Evolutionary conservation across 2,329 filamentous ascomycete genomes (phyloP), one percentile per base, ranked within the genome.

Genomic region (Colletotrichum sojae): DNA sequence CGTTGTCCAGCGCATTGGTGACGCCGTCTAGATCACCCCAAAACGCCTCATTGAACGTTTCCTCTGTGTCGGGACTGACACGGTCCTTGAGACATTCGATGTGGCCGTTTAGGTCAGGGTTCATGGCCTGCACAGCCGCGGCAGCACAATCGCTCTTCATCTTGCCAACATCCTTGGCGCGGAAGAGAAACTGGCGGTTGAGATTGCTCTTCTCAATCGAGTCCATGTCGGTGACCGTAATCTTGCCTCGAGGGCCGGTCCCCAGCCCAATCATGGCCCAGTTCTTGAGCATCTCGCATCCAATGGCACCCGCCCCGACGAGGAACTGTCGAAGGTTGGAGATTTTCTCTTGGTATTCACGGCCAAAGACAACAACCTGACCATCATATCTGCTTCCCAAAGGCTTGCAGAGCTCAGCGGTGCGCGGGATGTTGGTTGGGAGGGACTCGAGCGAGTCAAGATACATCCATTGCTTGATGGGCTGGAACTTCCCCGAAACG

Each of bases 251-350:
- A 3, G 94, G 93, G 4, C 96, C 96, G 53, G 93, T 93, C 52
- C 92, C 95, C 36, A 99, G 86, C 73, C 96, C 96, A 79, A 98
- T 97, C 95, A 99, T 97, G 43, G 97, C 95, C 95, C 96, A 99
- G 81, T 98, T 98, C 89, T 99, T 99, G 74, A 99, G 85, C 92
- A 98, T 99, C 79, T 99, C 96, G 77, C 96, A 99, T 53, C 96
- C 96, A 79, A 99, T 99, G 72, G 97, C 96, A 75, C 96, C 96
- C 54, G 96, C 94, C 74, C 96, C 96, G 67, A 99, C 96, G 63
- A 99, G 86, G 85, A 99, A 99, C 76, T 98, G 90, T 76, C 91
- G 96, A 71, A 96, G 82, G 76, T 98, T 97, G 70, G 92, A 89
- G 73, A 99, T 88, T 86, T 97, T 98, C 59, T 97, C 92, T 81